Conservation (phyloP, 2,329 filamentous ascomycete species). For the Lachnellula arida region DNA sequence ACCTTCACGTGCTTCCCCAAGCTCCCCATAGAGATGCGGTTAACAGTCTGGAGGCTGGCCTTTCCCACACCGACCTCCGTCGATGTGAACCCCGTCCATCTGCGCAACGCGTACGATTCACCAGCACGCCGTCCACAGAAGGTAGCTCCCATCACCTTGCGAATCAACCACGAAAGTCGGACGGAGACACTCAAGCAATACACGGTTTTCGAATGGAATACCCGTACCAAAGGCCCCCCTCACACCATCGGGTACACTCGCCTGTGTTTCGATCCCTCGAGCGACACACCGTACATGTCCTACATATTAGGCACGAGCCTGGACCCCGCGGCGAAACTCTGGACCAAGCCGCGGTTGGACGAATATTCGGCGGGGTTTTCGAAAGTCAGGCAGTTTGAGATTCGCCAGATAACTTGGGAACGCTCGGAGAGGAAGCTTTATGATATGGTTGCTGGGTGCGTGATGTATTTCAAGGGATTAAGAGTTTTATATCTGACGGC, state of each 20-base stretch:
- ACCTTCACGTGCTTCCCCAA: background rate
- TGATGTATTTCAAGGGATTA: background rate
- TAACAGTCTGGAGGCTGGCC: background rate
- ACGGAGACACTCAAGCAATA: background rate
- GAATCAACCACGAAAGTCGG: background rate
- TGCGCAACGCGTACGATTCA: background rate
- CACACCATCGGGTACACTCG: no score
- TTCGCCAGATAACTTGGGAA: background rate
- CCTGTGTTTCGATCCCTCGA: background rate
- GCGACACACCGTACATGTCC: background rate
- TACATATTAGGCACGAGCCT: background rate
- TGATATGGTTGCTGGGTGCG: background rate
- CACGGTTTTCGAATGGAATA: background rate
- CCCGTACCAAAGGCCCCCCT: background rate
- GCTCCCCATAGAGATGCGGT: background rate
- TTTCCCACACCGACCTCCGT: background rate
- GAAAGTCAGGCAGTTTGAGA: background rate
- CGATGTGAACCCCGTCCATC: background rate
- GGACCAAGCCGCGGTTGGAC: background rate
- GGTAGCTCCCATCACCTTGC: background rate
- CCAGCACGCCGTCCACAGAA: background rate
- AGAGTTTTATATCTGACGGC: background rate
- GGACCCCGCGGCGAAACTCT: background rate
- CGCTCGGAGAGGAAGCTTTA: background rate
- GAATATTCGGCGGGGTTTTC: background rate